phyloP scores from a whole-genome alignment of 2,329 filamentous ascomycete genomes.

The Arthrobotrys sphaeroides region DNA sequence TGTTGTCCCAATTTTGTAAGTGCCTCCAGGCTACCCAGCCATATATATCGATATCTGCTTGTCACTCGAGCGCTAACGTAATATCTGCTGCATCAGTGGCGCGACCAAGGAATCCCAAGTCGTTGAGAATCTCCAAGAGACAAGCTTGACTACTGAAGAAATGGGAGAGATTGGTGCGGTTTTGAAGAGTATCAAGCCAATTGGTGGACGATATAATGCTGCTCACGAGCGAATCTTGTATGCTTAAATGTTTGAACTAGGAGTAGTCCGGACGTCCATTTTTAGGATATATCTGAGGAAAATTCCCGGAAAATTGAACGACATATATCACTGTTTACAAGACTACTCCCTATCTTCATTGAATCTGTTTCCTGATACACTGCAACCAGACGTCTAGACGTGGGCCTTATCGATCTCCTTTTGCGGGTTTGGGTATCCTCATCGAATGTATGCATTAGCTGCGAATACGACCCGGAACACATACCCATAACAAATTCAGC shows the following conservation, averaged over 20 bases:
- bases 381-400: no score
- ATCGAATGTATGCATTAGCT: no score
- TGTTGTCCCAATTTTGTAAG: slow-evolving; percentile 74
- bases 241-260: not conserved
- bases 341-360: no score
- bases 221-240: slow-evolving; percentile 45
- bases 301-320: no score
- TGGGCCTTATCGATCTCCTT: no score
- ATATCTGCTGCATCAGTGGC: slow-evolving; percentile 17
- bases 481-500: not conserved
- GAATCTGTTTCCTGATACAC: no score
- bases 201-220: slow-evolving; percentile 66
- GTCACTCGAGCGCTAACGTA: no score
- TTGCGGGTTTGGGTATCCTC: no score
- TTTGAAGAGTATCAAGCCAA: slow-evolving; percentile 64
- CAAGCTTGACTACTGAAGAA: slow-evolving; percentile 66
- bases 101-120: slow-evolving; percentile 69
- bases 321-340: no score
- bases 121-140: slow-evolving; percentile 68
- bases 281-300: not conserved
- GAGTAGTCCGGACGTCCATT: not conserved
- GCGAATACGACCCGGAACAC: no score
- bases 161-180: slow-evolving; percentile 66
- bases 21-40: not conserved
- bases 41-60: not conserved